A percentile compares a stretch with the other conserved stretches of the same genome.
phyloP scores from a whole-genome alignment of 1,139 yeast genomes.

The Scheffersomyces cryptocercus region DNA sequence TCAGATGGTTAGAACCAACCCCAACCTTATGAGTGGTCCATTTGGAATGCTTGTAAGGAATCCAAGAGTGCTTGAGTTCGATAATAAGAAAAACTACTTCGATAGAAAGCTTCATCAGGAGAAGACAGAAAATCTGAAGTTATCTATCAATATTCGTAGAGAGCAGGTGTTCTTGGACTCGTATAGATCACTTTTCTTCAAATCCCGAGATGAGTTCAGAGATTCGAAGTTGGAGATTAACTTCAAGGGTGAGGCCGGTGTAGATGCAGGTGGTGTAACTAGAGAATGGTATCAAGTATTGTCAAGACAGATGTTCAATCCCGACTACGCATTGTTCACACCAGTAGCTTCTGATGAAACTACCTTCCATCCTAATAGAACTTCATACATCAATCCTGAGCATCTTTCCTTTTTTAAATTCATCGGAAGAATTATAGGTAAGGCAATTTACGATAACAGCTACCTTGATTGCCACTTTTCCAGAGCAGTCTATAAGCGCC shows the following conservation, averaged over 20 bases:
- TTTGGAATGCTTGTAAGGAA: conserved; percentile 87
- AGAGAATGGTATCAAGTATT: conserved; percentile 97
- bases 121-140: conserved; percentile 45
- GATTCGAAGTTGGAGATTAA: conserved; percentile 73
- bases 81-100: conserved; percentile 86
- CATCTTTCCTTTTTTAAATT: conserved; percentile 92
- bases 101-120: conserved; percentile 65
- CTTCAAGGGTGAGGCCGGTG: conserved; percentile 93
- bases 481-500: conserved; percentile 88
- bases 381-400: conserved; percentile 91
- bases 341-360: conserved; percentile 94
- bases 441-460: conserved; percentile 86
- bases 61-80: conserved; percentile 90
- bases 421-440: conserved; percentile 91
- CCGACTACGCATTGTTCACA: conserved; percentile 89
- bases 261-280: conserved; percentile 98
- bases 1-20: conserved; percentile 88
- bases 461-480: conserved; percentile 94
- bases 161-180: conserved; percentile 93
- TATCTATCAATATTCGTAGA: conserved; percentile 73
- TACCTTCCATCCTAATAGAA: conserved; percentile 93
- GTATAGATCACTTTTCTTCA: conserved; percentile 80
- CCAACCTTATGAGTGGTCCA: conserved; percentile 95
- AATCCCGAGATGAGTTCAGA: conserved; percentile 73
- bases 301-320: conserved; percentile 94